A percentile compares a stretch with the other conserved stretches of the same genome.
Conservation (phyloP, 2,329 filamentous ascomycete genomes). For the Colletotrichum chlorophyti region DNA sequence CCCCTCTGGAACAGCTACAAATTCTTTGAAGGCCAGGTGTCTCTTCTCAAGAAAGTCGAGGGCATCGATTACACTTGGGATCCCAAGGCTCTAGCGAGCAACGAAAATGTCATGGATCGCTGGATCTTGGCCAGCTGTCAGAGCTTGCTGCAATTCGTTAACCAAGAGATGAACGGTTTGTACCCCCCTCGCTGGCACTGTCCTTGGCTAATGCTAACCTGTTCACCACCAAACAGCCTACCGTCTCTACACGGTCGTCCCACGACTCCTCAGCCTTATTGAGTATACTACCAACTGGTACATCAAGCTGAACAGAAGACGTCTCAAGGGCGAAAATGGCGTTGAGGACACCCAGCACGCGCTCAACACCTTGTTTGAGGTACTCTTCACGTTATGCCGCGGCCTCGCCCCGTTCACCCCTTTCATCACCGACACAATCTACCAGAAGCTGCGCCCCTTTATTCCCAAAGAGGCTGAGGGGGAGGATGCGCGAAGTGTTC, state of each 20-base stretch:
- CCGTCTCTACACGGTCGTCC: conserved; percentile 89
- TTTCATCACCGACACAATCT: conserved; percentile 95
- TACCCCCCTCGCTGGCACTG: conserved; percentile 5
- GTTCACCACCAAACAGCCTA: conserved; percentile 55
- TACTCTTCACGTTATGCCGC: conserved; percentile 86
- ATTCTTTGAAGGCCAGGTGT: conserved; percentile 91
- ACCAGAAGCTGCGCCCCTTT: conserved; percentile 79
- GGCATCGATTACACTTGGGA: conserved; percentile 81
- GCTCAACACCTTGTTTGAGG: conserved; percentile 92
- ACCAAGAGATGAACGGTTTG: conserved; percentile 86
- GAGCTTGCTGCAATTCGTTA: conserved; percentile 88
- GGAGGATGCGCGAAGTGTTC: conserved; percentile 83
- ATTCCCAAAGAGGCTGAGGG: conserved; percentile 74
- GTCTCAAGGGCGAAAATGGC: conserved; percentile 89
- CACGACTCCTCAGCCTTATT: conserved; percentile 80
- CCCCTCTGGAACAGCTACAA: conserved; percentile 97
- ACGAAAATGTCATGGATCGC: conserved; percentile 92
- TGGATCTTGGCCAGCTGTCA: conserved; percentile 96
- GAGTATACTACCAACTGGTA: conserved; percentile 99
- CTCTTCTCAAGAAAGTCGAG: conserved; percentile 85
- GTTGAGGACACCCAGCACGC: conserved; percentile 87
- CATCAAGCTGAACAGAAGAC: conserved; percentile 90
- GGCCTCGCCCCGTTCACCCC: conserved; percentile 94
- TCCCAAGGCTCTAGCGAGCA: conserved; percentile 74
- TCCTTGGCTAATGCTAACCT: neutral